Evolutionary conservation across 2,329 filamentous ascomycete species (phyloP).

Genomic region (Penicillium expansum): DNA sequence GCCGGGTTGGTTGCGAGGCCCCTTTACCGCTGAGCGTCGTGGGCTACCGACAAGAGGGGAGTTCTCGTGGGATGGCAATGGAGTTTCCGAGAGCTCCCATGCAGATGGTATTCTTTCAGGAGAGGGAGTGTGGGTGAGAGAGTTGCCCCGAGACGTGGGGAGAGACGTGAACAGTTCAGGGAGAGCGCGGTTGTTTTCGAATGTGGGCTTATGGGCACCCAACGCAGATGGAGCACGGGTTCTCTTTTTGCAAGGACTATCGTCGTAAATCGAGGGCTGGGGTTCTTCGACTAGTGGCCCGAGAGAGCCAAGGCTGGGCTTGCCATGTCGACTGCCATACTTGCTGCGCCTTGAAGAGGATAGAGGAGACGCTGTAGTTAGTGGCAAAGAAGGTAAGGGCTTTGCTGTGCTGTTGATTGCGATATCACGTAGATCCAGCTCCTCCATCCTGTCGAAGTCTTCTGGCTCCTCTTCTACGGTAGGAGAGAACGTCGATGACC

Average conservation of each 20-base stretch:
- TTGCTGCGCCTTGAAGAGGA: constrained; percentile 16
- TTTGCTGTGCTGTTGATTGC: constrained; percentile 21
- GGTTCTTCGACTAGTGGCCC: constrained; percentile 25
- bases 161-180: constrained; percentile 29
- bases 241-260: constrained; percentile 27
- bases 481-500: constrained; percentile 33
- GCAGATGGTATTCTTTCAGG: constrained; percentile 26
- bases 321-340: constrained; percentile 20
- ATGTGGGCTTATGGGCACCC: constrained; percentile 12
- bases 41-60: constrained; percentile 27
- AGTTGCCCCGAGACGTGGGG: constrained; percentile 14
- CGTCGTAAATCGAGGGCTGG: constrained; percentile 10
- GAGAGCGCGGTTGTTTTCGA: constrained; percentile 22
- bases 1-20: constrained; percentile 33
- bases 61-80: constrained; percentile 28
- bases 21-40: constrained; percentile 33
- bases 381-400: constrained; percentile 2
- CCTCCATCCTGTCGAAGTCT: constrained; percentile 33
- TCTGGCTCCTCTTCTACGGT: constrained; percentile 38
- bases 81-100: constrained; percentile 26
- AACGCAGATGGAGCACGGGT: constrained; percentile 18
- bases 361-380: constrained; percentile 14
- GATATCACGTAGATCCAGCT: constrained; percentile 26
- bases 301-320: constrained; percentile 19
- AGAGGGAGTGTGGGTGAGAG: constrained; percentile 31